Conservation (phyloP, 805 yeast species). For the Saccharomycopsis oosterbeekiorum region DNA sequence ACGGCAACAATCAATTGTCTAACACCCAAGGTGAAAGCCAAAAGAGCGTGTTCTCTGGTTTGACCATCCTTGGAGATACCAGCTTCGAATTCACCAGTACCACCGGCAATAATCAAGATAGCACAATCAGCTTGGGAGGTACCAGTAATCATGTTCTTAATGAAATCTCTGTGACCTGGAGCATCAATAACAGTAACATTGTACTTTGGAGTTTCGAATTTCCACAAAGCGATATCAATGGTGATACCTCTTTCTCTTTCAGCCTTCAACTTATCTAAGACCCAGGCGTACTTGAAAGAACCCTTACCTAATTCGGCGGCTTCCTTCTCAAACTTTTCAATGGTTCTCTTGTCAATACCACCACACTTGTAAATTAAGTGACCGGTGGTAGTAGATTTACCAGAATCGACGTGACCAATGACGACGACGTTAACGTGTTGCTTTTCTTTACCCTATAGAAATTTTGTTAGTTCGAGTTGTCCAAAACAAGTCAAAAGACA, state of each 20-base stretch:
- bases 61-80: conserved; percentile 93
- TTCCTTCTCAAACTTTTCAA: conserved; percentile 96
- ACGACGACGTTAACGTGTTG: conserved; percentile 99
- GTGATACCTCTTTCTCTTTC: conserved; percentile 98
- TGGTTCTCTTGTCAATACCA: conserved; percentile 98
- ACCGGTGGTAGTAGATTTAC: conserved; percentile 98
- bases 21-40: conserved; percentile 86
- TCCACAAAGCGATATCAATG: conserved; percentile 87
- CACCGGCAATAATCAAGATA: conserved; percentile 82
- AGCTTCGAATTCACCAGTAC: conserved; percentile 92
- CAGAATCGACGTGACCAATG: conserved; percentile 99
- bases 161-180: conserved; percentile 95
- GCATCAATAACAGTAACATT: conserved; percentile 89
- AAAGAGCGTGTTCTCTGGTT: conserved; percentile 90
- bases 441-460: conserved; percentile 80
- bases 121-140: conserved; percentile 93
- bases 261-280: conserved; percentile 89
- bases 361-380: conserved; percentile 99
- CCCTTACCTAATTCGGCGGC: conserved; percentile 97
- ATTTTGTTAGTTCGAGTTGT: conserved; percentile 4
- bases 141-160: conserved; percentile 94
- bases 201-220: conserved; percentile 86
- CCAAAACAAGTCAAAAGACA: background rate
- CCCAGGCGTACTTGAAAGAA: conserved; percentile 98
- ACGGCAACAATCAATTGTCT: conserved; percentile 79